Base-by-base conservation (phyloP, 2,329 filamentous ascomycete species). In the Xylariaceae sp. region DNA sequence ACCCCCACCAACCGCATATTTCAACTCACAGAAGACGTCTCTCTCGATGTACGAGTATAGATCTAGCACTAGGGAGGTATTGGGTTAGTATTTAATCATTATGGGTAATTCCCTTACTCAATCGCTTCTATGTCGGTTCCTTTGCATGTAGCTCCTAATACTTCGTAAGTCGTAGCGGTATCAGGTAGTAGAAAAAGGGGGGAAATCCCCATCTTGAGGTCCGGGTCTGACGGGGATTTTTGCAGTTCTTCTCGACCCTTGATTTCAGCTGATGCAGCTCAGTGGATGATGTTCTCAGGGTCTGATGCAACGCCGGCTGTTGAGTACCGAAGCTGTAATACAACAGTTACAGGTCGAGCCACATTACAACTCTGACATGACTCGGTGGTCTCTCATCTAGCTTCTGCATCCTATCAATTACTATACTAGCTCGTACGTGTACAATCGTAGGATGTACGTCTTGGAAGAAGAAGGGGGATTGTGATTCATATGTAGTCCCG, bases 291-390 rank as follows among this genome's bases (percentile, higher is more conserved):
- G 49, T 56, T 32, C 54, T 51, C 48, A 55, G 48, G 54, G 48
- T 48, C 43, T 29, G 37, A 60, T 60, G 59, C 59, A 62, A 54
- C 56, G 51, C 29, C 32, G 54, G 52, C 52, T 48, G 40, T 54
- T 52, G 52, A 55, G 54, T 54, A 52, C 54, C 57, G 54, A 47
- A 54, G 56, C 61, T 61, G 61, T 63, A 54, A 59, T 63, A 62
- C 61, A 52, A 63, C 61, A 51, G 56, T 63, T 62, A 58, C 61
- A 61, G 50, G 23, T 26, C 52, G 54, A 49, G 21, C 52, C 50
- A 52, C 57, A 57, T 57, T 57, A n/a, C n/a, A n/a, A n/a, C n/a
- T n/a, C n/a, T 62, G 60, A 26, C 23, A 26, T 26, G 23, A 26
- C 23, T 26, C 23, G 23, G 23, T 26, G 23, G 23, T 26, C 23